Evolutionary conservation across 768 basidiomycete species (phyloP).

Genomic region (Lactarius indigo): DNA sequence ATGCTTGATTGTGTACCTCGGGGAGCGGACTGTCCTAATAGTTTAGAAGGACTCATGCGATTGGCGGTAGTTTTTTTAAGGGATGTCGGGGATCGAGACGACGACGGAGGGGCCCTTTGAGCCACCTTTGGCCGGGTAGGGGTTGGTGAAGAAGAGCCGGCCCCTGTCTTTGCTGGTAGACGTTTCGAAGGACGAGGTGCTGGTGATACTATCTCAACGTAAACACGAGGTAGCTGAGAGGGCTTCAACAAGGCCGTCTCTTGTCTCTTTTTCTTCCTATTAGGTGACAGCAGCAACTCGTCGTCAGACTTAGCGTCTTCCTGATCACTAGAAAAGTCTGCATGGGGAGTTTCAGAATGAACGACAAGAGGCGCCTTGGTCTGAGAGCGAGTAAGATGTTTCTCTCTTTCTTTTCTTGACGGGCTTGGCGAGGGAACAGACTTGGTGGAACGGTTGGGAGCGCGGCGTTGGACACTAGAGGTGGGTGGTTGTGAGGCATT

Average conservation of each 20-base stretch:
- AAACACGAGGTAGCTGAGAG: slow-evolving; percentile 16
- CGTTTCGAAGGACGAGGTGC: slow-evolving; percentile 13
- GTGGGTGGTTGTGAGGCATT: not conserved
- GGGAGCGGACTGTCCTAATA: not conserved
- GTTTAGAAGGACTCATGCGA: not conserved
- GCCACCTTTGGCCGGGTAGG: slow-evolving; percentile 4
- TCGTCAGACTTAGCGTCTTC: slow-evolving; percentile 21
- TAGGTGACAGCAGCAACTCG: slow-evolving; percentile 16
- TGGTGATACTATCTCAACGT: slow-evolving; percentile 14
- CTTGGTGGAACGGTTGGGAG: not conserved
- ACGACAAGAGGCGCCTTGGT: not conserved
- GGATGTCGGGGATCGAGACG: not conserved
- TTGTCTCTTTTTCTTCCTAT: slow-evolving; percentile 4
- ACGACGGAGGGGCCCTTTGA: slow-evolving; percentile 2
- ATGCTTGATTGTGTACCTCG: slow-evolving; percentile 25
- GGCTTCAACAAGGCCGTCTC: not conserved
- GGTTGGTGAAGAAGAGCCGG: slow-evolving; percentile 12
- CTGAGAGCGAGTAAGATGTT: slow-evolving; percentile 16
- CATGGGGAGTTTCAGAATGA: not conserved
- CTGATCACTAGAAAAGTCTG: not conserved
- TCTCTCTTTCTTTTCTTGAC: slow-evolving; percentile 1
- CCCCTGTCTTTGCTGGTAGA: not conserved
- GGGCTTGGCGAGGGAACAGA: not conserved
- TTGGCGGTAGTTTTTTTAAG: not conserved
- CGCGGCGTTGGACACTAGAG: not conserved